Evolutionary conservation across 2,329 filamentous ascomycete genomes (phyloP), one percentile per base, ranked within the genome.

Genomic region (Ophiostoma sp.): DNA sequence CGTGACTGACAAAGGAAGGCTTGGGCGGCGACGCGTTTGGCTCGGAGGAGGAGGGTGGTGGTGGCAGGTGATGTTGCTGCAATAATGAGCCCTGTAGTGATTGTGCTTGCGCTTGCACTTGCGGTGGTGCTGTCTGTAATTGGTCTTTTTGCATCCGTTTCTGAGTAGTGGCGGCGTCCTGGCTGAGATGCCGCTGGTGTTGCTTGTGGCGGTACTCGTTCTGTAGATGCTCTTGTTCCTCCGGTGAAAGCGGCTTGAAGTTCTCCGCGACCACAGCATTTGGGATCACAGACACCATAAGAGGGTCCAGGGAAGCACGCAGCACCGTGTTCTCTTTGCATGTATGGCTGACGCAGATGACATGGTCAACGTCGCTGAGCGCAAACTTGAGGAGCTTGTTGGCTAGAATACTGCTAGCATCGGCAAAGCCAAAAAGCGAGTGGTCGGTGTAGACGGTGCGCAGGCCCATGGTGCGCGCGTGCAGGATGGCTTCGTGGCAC

Each of bases 281-380:
- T 14, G 95, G 95, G 69, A 99, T 98, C 49, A 97, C 95, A 0
- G 94, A 98, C 36, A 99, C 95, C 89, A 97, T 97, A 38, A 97
- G 82, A 1, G 95, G 96, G 75, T 99, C 96, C 1, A 99, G 85
- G 0, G 94, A 97, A 4, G 95, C 95, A 75, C 95, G 86, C 9
- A 99, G 85, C 6, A 98, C 95, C 0, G 95, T 99, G 75, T 99
- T 99, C 78, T 99, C 95, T 77, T 99, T 99, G 81, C 94, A 97
- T 52, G 95, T 99, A 81, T 99, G 93, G 79, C 93, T 97, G 74
- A 99, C 95, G 75, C 95, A 99, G 64, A 99, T 96, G 71, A 96
- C 93, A 83, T 99, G 95, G 76, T 98, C 95, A 14, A 99, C 93
- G 76, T 99, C 95, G 77, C 94, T 98, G 72, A 99, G 78, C 0